Percentiles rank a stretch among this genome's conserved stretches.
phyloP scores from a whole-genome alignment of 2,329 filamentous ascomycete genomes.

The Aspergillus carbonarius region DNA sequence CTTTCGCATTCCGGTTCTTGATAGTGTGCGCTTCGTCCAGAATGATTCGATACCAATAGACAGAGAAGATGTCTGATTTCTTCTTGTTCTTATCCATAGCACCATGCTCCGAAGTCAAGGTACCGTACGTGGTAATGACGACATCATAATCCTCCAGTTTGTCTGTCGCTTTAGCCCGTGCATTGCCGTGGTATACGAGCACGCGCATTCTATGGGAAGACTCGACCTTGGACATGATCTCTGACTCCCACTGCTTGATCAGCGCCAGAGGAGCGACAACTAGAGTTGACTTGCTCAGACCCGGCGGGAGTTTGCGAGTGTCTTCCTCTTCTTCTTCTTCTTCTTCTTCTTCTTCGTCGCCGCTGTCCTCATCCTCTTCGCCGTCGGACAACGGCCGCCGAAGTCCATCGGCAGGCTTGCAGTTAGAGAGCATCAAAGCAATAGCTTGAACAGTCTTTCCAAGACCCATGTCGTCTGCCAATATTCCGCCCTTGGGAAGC shows the following conservation, averaged over 20 bases:
- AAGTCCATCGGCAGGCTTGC: constrained; percentile 58
- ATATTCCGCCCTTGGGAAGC: constrained; percentile 86
- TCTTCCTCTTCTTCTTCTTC: constrained; percentile 33
- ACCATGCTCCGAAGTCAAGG: constrained; percentile 85
- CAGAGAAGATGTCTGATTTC: constrained; percentile 81
- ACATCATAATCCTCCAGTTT: constrained; percentile 86
- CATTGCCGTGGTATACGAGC: constrained; percentile 85
- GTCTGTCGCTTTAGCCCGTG: constrained; percentile 73
- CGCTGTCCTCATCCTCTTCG: constrained; percentile 46
- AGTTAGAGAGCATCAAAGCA: constrained; percentile 80
- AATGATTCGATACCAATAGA: constrained; percentile 94
- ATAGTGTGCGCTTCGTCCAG: constrained; percentile 97
- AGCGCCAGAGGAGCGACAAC: constrained; percentile 91
- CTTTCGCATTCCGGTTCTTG: constrained; percentile 96
- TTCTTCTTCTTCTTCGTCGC: constrained; percentile 38
- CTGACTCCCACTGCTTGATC: constrained; percentile 95
- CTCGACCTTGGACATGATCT: constrained; percentile 80
- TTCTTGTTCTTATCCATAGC: constrained; percentile 62
- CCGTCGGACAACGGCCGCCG: constrained; percentile 47
- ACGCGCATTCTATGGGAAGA: constrained; percentile 71
- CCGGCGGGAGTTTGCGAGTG: constrained; percentile 66
- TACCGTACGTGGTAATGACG: constrained; percentile 96
- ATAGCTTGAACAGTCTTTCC: constrained; percentile 97
- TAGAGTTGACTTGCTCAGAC: constrained; percentile 74
- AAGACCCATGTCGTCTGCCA: constrained; percentile 93